These are phyloP conservation scores for Calonectria pteridis DNA, from an alignment of 2,329 filamentous ascomycete genomes.

Conservation along the genomic window DNA sequence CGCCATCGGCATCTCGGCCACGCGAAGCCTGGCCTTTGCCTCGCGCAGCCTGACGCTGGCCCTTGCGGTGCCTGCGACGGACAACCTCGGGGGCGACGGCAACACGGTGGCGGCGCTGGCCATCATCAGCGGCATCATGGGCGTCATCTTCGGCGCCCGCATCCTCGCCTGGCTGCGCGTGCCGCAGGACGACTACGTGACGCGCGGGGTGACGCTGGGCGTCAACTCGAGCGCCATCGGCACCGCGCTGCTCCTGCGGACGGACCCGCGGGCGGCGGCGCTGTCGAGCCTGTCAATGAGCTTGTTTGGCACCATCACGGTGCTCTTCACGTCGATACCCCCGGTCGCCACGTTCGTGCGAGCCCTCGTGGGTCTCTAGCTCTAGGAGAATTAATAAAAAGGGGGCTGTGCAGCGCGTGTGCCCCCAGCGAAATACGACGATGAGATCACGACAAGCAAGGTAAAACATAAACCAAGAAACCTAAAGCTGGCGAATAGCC, in stretches of 20 bases:
- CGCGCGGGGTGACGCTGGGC: constrained; percentile 71
- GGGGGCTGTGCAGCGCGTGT: not conserved
- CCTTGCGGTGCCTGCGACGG: constrained; percentile 68
- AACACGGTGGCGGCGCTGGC: constrained; percentile 69
- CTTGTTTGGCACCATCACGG: constrained; percentile 70
- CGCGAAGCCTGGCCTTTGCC: constrained; percentile 67
- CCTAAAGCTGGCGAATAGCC: not conserved
- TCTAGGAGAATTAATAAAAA: constrained; percentile 40
- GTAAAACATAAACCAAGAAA: constrained; percentile 5
- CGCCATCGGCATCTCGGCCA: constrained; percentile 65
- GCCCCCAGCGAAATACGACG: not conserved
- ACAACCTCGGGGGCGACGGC: constrained; percentile 68
- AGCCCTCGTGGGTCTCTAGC: constrained; percentile 59
- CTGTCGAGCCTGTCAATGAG: constrained; percentile 72
- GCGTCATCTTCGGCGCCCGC: constrained; percentile 65
- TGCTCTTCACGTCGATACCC: constrained; percentile 69
- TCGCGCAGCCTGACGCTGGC: constrained; percentile 70
- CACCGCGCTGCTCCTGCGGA: constrained; percentile 67
- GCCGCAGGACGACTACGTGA: constrained; percentile 73
- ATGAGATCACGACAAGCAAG: constrained; percentile 8
- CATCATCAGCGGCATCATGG: constrained; percentile 70
- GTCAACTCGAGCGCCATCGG: constrained; percentile 71
- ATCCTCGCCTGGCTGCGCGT: constrained; percentile 64
- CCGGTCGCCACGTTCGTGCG: constrained; percentile 62
- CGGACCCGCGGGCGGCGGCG: constrained; percentile 70